Base-by-base conservation (phyloP, 805 yeast genomes). In the Zygotorulaspora danielsina region DNA sequence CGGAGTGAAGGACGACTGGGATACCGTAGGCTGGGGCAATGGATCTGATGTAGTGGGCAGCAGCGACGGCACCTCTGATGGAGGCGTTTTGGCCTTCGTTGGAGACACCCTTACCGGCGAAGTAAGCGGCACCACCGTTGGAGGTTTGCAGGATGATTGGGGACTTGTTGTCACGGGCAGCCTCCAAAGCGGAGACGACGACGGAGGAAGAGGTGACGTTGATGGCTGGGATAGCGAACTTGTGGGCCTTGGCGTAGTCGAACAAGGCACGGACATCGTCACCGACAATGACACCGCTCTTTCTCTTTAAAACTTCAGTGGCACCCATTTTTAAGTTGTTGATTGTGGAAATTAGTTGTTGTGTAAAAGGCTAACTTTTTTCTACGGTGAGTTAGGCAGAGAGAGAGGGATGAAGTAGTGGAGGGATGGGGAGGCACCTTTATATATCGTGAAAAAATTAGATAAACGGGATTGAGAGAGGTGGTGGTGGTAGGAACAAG, bases 81-180 rank as follows among this genome's bases (percentile, higher is more conserved):
- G 97, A 83, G 46, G 97, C 98, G 61, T 73, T 72, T 75, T 93
- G 97, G 76, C 86, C 82, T 61, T 75, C 76, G 84, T 93, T 93
- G 67, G 78, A 76, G 57, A 93, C 88, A 75, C 97, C 98, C 81
- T 93, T 93, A 75, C 98, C 98, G 52, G 98, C 98, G 67, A 93
- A 93, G 86, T 80, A 93, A 51, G 97, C 97, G 56, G 98, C 95
- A 77, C 98, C 98, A 75, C 98, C 98, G 71, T 93, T 88, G 47
- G 97, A 90, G 57, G 90, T 80, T 75, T 93, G 98, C 65, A 93
- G 73, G 67, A 93, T 86, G 72, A 93, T 88, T 73, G 98, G 98
- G 48, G 96, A 79, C 56, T 83, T 78, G 73, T 73, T 77, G 71
- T 93, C 97, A 70, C 95, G 86, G 47, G 97, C 96, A 51, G 97